These are phyloP conservation scores for Xylaria polymorpha DNA, from an alignment of 2,329 filamentous ascomycete genomes.

Conservation along the genomic window DNA sequence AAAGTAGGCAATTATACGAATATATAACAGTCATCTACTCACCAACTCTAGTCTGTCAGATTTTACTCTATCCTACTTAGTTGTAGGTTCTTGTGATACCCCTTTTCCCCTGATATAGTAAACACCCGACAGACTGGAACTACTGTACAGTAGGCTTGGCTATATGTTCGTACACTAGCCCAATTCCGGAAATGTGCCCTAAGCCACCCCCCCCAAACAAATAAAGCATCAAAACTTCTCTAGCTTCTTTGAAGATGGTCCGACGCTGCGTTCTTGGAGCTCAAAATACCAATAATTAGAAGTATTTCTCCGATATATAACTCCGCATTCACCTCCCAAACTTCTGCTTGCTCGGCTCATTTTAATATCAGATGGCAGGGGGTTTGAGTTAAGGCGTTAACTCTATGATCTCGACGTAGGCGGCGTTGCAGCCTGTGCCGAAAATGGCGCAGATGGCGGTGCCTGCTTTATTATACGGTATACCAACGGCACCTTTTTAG, in stretches of 20 bases:
- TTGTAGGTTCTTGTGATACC: too few relatives aligned
- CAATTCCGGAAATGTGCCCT: too few relatives aligned
- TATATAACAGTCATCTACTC: too few relatives aligned
- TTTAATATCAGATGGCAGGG: not conserved
- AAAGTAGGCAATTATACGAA: too few relatives aligned
- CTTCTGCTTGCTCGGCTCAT: not conserved
- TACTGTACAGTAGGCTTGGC: too few relatives aligned
- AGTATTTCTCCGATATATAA: constrained; percentile 24
- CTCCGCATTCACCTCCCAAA: constrained; percentile 12
- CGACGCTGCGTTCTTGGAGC: not conserved
- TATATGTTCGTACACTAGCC: too few relatives aligned
- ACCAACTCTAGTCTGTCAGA: too few relatives aligned
- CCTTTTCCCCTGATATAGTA: too few relatives aligned
- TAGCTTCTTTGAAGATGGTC: not conserved
- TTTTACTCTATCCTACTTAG: too few relatives aligned
- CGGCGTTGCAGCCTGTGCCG: not conserved
- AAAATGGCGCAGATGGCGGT: not conserved
- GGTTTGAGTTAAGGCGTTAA: not conserved
- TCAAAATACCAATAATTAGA: not conserved
- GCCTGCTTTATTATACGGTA: not conserved
- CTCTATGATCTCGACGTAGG: not conserved
- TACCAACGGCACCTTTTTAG: not conserved
- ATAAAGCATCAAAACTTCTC: not conserved
- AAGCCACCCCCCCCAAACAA: too few relatives aligned
- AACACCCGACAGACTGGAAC: too few relatives aligned